phyloP scores from a whole-genome alignment of 352 stramenopile genomes.

The Discostella stelligera region DNA sequence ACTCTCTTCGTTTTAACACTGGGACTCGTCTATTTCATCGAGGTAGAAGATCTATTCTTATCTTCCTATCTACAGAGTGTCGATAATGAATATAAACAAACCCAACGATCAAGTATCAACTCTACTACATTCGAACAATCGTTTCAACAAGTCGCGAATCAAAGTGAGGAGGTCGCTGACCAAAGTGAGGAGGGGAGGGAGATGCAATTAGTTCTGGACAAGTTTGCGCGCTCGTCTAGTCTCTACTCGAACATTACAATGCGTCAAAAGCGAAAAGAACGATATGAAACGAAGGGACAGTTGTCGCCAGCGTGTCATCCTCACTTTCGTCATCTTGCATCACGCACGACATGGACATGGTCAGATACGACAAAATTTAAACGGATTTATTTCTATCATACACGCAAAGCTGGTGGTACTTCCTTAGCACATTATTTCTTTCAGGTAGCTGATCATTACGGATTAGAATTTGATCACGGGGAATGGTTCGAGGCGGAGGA shows the following conservation, averaged over 20 bases:
- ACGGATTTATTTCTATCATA: slow-evolving; percentile 38
- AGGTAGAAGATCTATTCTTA: neutral
- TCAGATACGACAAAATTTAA: slow-evolving; percentile 26
- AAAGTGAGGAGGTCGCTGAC: neutral
- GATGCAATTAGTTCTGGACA: neutral
- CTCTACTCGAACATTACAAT: neutral
- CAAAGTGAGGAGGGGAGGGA: neutral
- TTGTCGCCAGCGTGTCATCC: slow-evolving; percentile 26
- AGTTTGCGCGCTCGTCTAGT: neutral
- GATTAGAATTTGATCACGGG: slow-evolving; percentile 13
- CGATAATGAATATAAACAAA: neutral
- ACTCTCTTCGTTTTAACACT: neutral
- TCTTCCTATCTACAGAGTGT: slow-evolving; percentile 2
- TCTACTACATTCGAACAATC: neutral
- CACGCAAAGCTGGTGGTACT: slow-evolving; percentile 30
- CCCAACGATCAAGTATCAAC: neutral
- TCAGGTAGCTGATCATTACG: slow-evolving; percentile 27
- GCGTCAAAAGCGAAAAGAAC: neutral
- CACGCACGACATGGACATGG: slow-evolving; percentile 2
- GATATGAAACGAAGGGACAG: neutral
- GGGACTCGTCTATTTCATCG: neutral
- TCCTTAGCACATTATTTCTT: slow-evolving; percentile 23
- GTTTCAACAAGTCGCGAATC: neutral
- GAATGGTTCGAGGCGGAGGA: slow-evolving; percentile 20
- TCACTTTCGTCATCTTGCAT: slow-evolving; percentile 20